Conservation (phyloP, 129 eudicot genomes). For the carrot (Daucus carota) region DNA sequence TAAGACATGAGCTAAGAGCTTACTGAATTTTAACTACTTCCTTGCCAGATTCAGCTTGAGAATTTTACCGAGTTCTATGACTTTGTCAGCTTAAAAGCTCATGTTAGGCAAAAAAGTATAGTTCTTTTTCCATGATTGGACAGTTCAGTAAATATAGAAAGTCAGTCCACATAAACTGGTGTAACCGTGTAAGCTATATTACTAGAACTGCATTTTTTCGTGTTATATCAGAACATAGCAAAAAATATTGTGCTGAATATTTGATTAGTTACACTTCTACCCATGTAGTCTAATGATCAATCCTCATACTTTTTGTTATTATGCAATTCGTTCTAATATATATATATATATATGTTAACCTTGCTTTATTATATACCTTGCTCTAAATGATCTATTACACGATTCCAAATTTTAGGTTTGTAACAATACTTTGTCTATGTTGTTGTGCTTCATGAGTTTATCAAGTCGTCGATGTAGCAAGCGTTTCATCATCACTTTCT, state of each 20-base stretch:
- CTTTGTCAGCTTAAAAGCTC: background rate
- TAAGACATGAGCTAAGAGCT: background rate
- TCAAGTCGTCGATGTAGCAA: conserved; percentile 10
- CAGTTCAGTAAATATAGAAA: background rate
- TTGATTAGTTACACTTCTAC: background rate
- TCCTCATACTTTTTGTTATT: background rate
- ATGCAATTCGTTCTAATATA: background rate
- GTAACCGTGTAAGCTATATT: background rate
- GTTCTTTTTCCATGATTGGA: background rate
- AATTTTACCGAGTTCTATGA: background rate
- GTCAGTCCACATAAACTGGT: background rate
- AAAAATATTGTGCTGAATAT: background rate
- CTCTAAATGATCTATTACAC: background rate
- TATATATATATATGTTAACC: background rate
- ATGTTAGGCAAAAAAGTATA: background rate
- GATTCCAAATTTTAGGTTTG: background rate
- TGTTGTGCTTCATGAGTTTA: background rate
- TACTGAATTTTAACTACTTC: background rate
- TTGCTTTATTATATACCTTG: background rate
- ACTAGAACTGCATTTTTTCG: background rate
- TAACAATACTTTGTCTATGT: background rate
- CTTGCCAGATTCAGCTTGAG: background rate
- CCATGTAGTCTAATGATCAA: background rate
- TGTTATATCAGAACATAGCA: background rate
- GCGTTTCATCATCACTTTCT: background rate